A percentile compares a stretch with the other conserved stretches of the same genome.
Evolutionary conservation across 495 filamentous ascomycete species (phyloP).

Genomic region (Chaetomium tenue): DNA sequence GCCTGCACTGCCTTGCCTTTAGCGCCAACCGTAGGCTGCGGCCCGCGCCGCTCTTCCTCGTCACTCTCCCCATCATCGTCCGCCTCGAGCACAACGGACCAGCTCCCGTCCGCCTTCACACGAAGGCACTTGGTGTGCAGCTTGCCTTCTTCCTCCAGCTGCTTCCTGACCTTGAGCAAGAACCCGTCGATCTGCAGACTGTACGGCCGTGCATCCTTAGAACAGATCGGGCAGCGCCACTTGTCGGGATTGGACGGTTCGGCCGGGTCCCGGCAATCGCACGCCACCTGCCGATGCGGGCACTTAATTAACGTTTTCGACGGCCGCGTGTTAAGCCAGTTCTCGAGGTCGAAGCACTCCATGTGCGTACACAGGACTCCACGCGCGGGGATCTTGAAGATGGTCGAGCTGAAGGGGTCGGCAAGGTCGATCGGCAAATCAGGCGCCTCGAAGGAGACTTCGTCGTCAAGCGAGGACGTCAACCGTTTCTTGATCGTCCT

Average conservation of each 20-base stretch:
- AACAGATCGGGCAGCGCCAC: constrained; percentile 82
- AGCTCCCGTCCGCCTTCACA: constrained; percentile 58
- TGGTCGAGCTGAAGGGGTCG: constrained; percentile 68
- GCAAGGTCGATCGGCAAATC: constrained; percentile 68
- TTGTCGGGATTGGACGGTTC: constrained; percentile 63
- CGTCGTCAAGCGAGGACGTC: constrained; percentile 47
- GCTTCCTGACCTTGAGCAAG: constrained; percentile 55
- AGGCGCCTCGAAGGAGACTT: constrained; percentile 64
- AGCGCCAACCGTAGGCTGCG: neutral
- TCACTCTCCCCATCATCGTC: constrained; percentile 33
- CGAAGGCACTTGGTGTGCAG: constrained; percentile 57
- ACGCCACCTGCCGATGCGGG: constrained; percentile 22
- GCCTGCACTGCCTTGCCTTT: neutral
- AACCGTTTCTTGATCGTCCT: constrained; percentile 53
- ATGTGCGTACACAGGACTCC: constrained; percentile 60
- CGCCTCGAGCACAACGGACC: constrained; percentile 46
- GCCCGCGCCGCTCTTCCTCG: constrained; percentile 16
- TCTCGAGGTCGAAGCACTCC: constrained; percentile 87
- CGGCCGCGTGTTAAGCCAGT: constrained; percentile 65
- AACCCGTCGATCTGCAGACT: constrained; percentile 68
- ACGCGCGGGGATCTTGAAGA: constrained; percentile 71
- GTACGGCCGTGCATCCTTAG: constrained; percentile 68
- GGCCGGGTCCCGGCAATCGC: constrained; percentile 32
- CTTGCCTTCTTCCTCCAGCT: constrained; percentile 45
- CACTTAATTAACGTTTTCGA: constrained; percentile 44